phyloP scores from a whole-genome alignment of 768 basidiomycete genomes.

The Lactifluus subvellereus region DNA sequence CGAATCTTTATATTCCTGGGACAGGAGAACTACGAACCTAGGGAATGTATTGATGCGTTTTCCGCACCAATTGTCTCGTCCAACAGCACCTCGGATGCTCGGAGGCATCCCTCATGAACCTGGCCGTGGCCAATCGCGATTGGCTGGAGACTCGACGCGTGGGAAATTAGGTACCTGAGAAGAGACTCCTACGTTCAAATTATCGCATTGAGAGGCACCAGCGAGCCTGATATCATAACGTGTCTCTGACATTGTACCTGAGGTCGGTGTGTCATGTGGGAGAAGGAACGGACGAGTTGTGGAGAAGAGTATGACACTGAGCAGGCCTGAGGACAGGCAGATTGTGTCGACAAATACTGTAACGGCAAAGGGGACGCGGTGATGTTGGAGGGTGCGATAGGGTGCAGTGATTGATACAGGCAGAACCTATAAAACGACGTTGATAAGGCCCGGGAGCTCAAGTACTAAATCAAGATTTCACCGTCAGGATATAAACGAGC shows the following conservation, averaged over 20 bases:
- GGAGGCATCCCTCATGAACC: too few relatives aligned
- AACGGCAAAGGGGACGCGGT: neutral
- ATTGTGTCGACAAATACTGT: neutral
- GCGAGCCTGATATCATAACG: too few relatives aligned
- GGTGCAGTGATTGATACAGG: neutral
- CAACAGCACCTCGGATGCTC: too few relatives aligned
- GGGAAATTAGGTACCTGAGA: neutral
- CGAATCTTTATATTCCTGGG: too few relatives aligned
- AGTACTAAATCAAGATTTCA: neutral
- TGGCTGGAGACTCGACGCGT: neutral
- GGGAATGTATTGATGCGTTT: too few relatives aligned
- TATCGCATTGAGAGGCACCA: neutral
- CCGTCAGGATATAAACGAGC: neutral
- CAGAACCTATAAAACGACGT: neutral
- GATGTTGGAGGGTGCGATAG: neutral
- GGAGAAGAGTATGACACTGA: too few relatives aligned
- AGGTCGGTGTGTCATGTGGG: neutral
- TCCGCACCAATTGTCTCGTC: too few relatives aligned
- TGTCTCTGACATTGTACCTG: neutral
- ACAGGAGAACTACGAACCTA: too few relatives aligned
- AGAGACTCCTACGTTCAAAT: neutral
- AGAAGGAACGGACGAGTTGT: too few relatives aligned
- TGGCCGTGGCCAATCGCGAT: too few relatives aligned
- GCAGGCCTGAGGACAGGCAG: neutral
- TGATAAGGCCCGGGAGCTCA: neutral